Conservation (phyloP, 148 eudicot genomes). For the Pharnaceum exiguum region DNA sequence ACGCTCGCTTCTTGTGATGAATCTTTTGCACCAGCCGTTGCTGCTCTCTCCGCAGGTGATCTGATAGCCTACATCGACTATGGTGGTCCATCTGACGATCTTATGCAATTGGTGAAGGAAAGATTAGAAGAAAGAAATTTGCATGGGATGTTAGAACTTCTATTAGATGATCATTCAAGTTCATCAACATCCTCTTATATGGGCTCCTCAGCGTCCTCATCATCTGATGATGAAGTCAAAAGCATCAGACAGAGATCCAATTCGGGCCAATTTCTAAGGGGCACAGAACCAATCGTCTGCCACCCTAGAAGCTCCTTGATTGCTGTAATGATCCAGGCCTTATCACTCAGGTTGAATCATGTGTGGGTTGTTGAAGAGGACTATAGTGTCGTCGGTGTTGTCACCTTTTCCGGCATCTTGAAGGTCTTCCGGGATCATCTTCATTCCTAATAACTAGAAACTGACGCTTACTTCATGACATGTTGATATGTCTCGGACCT, state of each 20-base stretch:
- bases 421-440: constrained; percentile 43
- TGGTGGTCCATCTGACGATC: constrained; percentile 60
- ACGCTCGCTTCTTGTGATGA: constrained; percentile 64
- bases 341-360: constrained; percentile 65
- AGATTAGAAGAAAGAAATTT: constrained; percentile 51
- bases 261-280: constrained; percentile 33
- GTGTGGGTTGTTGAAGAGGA: constrained; percentile 81
- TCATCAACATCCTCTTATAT: constrained; percentile 29
- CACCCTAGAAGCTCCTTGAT: constrained; percentile 68
- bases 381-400: constrained; percentile 56
- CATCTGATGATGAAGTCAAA: constrained; percentile 70
- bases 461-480: too few species aligned
- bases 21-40: constrained; percentile 51
- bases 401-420: constrained; percentile 64
- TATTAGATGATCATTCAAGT: constrained; percentile 40
- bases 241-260: constrained; percentile 23
- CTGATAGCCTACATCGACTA: constrained; percentile 71
- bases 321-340: constrained; percentile 90
- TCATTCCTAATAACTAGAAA: too few species aligned
- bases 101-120: constrained; percentile 50
- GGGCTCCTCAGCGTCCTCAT: constrained; percentile 33
- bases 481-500: too few species aligned
- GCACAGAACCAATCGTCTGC: constrained; percentile 61
- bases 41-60: constrained; percentile 70
- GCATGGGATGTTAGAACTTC: constrained; percentile 53